Conservation (phyloP, 129 eudicot species). For the Heracleum sosnowskyi region DNA sequence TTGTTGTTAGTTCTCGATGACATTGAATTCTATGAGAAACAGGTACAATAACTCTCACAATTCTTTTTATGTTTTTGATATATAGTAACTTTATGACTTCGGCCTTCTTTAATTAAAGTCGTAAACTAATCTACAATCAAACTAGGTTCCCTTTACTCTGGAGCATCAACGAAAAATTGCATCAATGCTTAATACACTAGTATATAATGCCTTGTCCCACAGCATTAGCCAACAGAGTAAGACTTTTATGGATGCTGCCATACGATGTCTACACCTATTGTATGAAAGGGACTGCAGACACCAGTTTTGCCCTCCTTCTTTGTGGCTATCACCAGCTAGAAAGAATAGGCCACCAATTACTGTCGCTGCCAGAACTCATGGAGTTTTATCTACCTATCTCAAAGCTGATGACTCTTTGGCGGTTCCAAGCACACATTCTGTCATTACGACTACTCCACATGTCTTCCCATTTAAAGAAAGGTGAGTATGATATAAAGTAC, state of each 20-base stretch:
- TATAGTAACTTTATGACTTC: neutral
- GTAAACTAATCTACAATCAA: slow-evolving; percentile 11
- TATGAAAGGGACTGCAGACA: slow-evolving; percentile 98
- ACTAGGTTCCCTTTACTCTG: slow-evolving; percentile 77
- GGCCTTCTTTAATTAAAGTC: neutral
- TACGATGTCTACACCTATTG: slow-evolving; percentile 70
- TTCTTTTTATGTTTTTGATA: neutral
- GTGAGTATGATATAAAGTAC: slow-evolving; percentile 27
- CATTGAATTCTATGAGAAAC: slow-evolving; percentile 93
- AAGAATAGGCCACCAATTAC: slow-evolving; percentile 86
- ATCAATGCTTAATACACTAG: slow-evolving; percentile 75
- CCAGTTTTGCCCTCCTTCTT: slow-evolving; percentile 73
- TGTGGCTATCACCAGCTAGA: slow-evolving; percentile 91
- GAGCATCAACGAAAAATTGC: slow-evolving; percentile 81
- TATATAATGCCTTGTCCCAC: slow-evolving; percentile 57
- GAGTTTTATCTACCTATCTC: slow-evolving; percentile 41
- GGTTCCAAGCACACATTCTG: slow-evolving; percentile 52
- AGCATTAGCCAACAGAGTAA: slow-evolving; percentile 30
- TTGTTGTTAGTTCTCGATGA: slow-evolving; percentile 82
- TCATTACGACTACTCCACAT: slow-evolving; percentile 84
- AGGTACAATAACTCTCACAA: slow-evolving; percentile 34
- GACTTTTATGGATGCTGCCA: slow-evolving; percentile 60
- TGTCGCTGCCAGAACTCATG: slow-evolving; percentile 90
- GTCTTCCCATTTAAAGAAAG: slow-evolving; percentile 95
- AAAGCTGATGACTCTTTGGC: slow-evolving; percentile 44